Evolutionary conservation across 73 alveolate genomes (phyloP).

Genomic region (Effrenium voratum): DNA sequence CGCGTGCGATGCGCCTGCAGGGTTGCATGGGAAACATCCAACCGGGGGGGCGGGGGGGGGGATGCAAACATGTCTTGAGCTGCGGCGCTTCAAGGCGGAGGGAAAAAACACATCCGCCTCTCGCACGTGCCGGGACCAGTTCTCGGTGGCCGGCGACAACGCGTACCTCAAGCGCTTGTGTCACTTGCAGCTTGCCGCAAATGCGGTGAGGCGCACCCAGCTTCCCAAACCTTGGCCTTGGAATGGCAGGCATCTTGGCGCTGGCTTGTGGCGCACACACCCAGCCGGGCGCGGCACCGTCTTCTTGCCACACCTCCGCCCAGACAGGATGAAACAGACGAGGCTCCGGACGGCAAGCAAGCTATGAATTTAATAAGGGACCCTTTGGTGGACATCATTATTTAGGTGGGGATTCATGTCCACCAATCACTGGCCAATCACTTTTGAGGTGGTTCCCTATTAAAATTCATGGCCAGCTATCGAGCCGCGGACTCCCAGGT

Average conservation of each 20-base stretch:
- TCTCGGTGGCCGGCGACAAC: constrained; percentile 76
- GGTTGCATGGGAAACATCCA: no score
- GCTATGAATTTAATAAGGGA: no score
- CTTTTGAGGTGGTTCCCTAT: no score
- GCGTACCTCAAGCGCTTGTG: constrained; percentile 34
- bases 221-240: constrained; percentile 56
- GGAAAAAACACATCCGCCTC: constrained; percentile 38
- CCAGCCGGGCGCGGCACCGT: not conserved
- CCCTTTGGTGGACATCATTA: no score
- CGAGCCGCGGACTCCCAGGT: constrained; percentile 51
- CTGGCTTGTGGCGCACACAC: not conserved
- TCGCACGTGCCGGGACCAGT: constrained; percentile 84
- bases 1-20: constrained; percentile 76
- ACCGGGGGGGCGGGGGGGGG: no score
- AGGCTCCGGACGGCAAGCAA: no score
- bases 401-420: no score
- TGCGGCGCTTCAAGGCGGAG: no score
- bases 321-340: no score
- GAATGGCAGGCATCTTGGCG: not conserved
- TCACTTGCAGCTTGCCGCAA: not conserved
- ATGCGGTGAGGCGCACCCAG: constrained; percentile 18
- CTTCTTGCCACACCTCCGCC: constrained; percentile 39
- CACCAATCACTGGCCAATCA: no score
- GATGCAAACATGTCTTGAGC: no score
- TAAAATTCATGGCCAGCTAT: not conserved